Evolutionary conservation across 163 green algal species (phyloP).

Genomic region (Coccomyxa subellipsoidea): DNA sequence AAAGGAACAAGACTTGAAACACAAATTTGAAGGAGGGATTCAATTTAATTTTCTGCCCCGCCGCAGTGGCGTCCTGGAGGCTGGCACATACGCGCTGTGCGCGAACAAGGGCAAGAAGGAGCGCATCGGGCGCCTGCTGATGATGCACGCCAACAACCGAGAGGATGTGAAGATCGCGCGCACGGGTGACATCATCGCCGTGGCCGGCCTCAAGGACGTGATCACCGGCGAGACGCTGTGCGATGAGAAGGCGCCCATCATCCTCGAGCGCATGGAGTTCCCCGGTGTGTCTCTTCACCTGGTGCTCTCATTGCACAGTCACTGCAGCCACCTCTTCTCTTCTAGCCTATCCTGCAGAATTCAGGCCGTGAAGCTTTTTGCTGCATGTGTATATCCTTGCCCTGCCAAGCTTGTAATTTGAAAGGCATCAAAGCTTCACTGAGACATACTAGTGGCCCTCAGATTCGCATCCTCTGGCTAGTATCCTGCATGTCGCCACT

Average conservation of each 20-base stretch:
- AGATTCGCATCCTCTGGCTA: no score
- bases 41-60: no score
- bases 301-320: not conserved
- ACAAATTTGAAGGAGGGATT: no score
- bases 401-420: no score
- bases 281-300: conserved; percentile 31
- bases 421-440: no score
- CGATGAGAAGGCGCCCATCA: conserved; percentile 83
- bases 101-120: conserved; percentile 95
- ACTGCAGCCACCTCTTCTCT: not conserved
- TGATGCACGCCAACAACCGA: conserved; percentile 95
- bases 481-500: no score
- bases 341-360: no score
- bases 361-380: no score
- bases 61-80: conserved; percentile 13
- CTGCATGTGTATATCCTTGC: no score
- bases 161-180: conserved; percentile 82
- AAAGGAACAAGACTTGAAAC: no score
- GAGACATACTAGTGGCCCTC: no score
- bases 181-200: conserved; percentile 95
- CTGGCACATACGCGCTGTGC: conserved; percentile 87
- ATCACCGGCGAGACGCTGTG: conserved; percentile 95
- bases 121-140: conserved; percentile 92
- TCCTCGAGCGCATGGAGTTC: conserved; percentile 99
- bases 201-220: conserved; percentile 98